Base-by-base conservation (phyloP, 129 eudicot genomes). In the Solidago caesia region DNA sequence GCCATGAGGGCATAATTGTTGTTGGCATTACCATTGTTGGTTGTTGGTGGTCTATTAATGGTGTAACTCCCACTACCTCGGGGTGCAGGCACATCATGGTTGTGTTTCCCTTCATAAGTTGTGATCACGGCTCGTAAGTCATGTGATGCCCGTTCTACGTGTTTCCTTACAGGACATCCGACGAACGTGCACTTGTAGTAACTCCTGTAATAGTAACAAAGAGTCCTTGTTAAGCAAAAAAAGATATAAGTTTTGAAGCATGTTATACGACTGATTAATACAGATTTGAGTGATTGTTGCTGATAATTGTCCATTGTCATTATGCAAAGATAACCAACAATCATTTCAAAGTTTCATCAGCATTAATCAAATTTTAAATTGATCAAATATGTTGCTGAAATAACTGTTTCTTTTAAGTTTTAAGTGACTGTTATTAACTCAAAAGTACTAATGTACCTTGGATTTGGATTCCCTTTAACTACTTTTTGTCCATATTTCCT, bases 21-120 rank as follows among this genome's bases (percentile, higher is more conserved):
- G 76, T 67, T 81, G 48, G 79, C 48, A 55, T 25, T 49, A 57
- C 45, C 39, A 56, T 68, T 77, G 65, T 68, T 75, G 53, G 74
- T 56, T 49, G 84, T 11, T 46, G 89, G 71, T 69, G 88, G 88
- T 62, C 91, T 82, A 64, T 45, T 85, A 61, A 82, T 72, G 56
- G 79, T 29, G 78, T 92, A 89, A 44, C 87, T 75, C 33, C 94
- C 89, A 27, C 98, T 90, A 47, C 97, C 97, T 1, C 99, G 87
- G n/a, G 96, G 90, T 55, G 97, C 99, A 6, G 99, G 99, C 25
- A 95, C 95, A 39, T 91, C 99, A 51, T 95, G 99, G 85, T 95
- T 95, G 81, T 95, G 97, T 69, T 91, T 95, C 73, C 99, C 99
- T 84, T 95, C 99, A 44, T 95, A 95, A 4, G 99, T 95, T 4